Conservation (phyloP, 176 grass and related monocot genomes). For the Elaeis guineensis region DNA sequence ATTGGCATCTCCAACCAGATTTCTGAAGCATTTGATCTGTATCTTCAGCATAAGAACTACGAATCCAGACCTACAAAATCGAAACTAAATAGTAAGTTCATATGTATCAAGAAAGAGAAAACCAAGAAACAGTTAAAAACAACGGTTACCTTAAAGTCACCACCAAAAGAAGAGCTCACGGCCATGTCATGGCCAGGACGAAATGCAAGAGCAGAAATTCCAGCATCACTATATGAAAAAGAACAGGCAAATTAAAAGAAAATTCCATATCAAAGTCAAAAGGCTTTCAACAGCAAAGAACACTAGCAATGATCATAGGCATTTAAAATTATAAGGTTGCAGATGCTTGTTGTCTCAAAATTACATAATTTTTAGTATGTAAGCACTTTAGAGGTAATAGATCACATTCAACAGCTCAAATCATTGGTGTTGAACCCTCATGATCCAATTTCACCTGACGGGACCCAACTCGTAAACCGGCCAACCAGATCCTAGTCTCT, state of each 20-base stretch:
- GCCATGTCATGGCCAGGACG: constrained; percentile 66
- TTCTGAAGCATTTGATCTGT: constrained; percentile 33
- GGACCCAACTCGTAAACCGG: too few species aligned
- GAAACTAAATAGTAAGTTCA: neutral
- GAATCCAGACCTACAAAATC: constrained; percentile 58
- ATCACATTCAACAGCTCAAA: too few species aligned
- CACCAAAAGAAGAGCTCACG: constrained; percentile 70
- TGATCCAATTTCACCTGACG: too few species aligned
- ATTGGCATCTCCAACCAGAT: constrained; percentile 98
- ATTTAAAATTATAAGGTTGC: too few species aligned
- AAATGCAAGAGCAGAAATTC: constrained; percentile 73
- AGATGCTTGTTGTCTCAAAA: too few species aligned
- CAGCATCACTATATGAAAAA: constrained; percentile 51
- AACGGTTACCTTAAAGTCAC: constrained; percentile 74
- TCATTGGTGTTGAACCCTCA: too few species aligned
- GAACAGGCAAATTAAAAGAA: neutral
- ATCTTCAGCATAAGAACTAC: constrained; percentile 27
- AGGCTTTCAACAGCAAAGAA: too few species aligned
- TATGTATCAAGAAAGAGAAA: constrained; percentile 3
- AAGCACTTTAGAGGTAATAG: too few species aligned
- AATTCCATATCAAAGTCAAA: too few species aligned
- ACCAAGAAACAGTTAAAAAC: constrained; percentile 7
- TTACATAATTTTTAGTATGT: too few species aligned
- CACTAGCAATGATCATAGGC: too few species aligned
- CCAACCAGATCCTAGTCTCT: too few species aligned